Evolutionary conservation across 805 yeast genomes (phyloP), one percentile per base, ranked within the genome.

Genomic region (Candida sakaeoensis): DNA sequence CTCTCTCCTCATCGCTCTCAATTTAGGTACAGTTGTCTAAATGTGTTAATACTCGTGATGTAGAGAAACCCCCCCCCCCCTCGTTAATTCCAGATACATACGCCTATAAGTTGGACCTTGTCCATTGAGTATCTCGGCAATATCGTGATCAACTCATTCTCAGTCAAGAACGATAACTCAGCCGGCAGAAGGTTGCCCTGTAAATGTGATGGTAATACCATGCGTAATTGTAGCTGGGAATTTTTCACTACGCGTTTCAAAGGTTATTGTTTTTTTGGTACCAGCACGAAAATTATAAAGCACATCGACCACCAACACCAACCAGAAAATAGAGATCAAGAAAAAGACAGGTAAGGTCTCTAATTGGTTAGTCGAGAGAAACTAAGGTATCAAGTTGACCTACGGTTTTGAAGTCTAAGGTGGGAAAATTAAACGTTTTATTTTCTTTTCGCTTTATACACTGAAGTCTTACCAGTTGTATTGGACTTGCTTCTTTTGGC

Each of bases 91-190:
- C 74, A 33, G 69, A 74, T 40, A 66, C 74, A 33, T 69, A 74
- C 77, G 3, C 90, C 86, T 33, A 83, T 79, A 33, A 85, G 67
- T 33, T 74, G 76, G 14, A 82, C 61, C n/a, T 80, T 70, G 25
- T 76, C 77, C 77, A 84, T 72, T 2, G 81, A 62, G 54, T 82
- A 85, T 43, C 93, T 70, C 4, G 97, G 96, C n/a, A 89, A 70
- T 8, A 90, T 81, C 17, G 79, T 74, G 6, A 89, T 72, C 3
- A 58, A 61, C 42, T 83, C 88, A 57, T 85, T 87, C 54, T 93
- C 97, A 2, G 95, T 93, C 19, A 88, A 65, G 52, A 86, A 93
- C 49, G 80, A 85, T 31, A 90, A 69, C 57, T 91, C 98, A 13
- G 80, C 70, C 0, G 95, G 89, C 26, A 82, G 65, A 38, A 89